A percentile compares a stretch with the other conserved stretches of the same genome.
phyloP scores from a whole-genome alignment of 495 filamentous ascomycete genomes.

The Stereocaulon alpinum region DNA sequence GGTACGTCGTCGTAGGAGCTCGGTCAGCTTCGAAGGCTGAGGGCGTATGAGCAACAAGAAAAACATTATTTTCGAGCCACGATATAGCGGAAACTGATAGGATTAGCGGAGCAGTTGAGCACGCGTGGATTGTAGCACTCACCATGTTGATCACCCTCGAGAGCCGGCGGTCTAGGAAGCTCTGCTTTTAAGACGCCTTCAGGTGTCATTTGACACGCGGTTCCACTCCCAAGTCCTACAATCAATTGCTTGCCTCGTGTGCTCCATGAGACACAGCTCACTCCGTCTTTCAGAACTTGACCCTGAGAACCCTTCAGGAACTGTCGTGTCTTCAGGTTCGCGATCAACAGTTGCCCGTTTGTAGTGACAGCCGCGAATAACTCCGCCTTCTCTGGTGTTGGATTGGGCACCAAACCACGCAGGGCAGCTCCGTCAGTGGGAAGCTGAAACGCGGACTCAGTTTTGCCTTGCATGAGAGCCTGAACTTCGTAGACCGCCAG shows the following conservation, averaged over 20 bases:
- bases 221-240: conserved; percentile 76
- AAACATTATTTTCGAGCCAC: conserved; percentile 85
- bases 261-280: conserved; percentile 87
- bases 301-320: conserved; percentile 53
- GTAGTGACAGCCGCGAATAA: conserved; percentile 69
- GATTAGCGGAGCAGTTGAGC: conserved; percentile 15
- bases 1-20: conserved; percentile 53
- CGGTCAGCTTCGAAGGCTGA: conserved; percentile 44
- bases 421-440: conserved; percentile 63
- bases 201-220: conserved; percentile 71
- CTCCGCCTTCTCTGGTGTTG: conserved; percentile 50
- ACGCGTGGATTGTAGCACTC: conserved; percentile 18
- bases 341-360: conserved; percentile 72
- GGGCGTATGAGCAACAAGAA: conserved; percentile 67
- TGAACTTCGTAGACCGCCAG: conserved; percentile 72
- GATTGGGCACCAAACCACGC: conserved; percentile 72
- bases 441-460: conserved; percentile 61
- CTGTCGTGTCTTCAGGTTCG: conserved; percentile 60
- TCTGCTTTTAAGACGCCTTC: conserved; percentile 62
- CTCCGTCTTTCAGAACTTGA: conserved; percentile 55
- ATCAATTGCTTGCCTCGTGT: conserved; percentile 84
- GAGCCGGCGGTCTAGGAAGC: conserved; percentile 64
- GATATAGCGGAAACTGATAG: conserved; percentile 66
- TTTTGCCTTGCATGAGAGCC: conserved; percentile 51
- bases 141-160: conserved; percentile 62